phyloP scores from a whole-genome alignment of 192 early-diverging fungal genomes.

The Chytriomyces sp. region DNA sequence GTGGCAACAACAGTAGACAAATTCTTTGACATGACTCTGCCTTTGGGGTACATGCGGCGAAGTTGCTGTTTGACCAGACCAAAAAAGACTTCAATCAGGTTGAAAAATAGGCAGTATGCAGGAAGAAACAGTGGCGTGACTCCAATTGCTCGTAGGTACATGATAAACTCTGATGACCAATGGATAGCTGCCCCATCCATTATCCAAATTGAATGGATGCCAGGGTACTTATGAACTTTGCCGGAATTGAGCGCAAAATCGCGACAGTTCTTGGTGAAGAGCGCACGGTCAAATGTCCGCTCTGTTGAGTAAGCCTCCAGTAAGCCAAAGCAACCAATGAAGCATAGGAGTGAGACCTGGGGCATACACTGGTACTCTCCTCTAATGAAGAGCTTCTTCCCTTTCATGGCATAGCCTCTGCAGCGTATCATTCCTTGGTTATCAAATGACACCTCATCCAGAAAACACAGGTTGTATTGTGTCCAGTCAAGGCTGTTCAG shows the following conservation, averaged over 20 bases:
- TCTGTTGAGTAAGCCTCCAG: too few species aligned
- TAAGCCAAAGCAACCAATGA: too few species aligned
- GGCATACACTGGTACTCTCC: slow-evolving; percentile 5
- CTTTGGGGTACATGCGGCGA: not conserved
- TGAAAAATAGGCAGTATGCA: slow-evolving; percentile 5
- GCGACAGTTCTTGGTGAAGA: slow-evolving; percentile 8
- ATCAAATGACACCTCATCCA: slow-evolving; percentile 42
- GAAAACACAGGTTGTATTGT: slow-evolving; percentile 29
- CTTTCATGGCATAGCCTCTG: slow-evolving; percentile 29
- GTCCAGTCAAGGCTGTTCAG: slow-evolving; percentile 19
- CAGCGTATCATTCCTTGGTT: slow-evolving; percentile 24
- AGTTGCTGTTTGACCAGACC: not conserved
- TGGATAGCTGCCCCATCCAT: not conserved
- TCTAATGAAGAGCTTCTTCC: slow-evolving; percentile 15
- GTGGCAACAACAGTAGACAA: not conserved
- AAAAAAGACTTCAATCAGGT: slow-evolving; percentile 1
- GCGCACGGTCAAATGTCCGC: slow-evolving; percentile 24
- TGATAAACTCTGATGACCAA: not conserved
- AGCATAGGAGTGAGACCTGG: not conserved
- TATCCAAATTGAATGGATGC: slow-evolving; percentile 32
- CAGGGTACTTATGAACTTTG: slow-evolving; percentile 21
- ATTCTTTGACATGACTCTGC: not conserved
- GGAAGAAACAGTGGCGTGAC: not conserved
- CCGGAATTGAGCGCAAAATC: slow-evolving; percentile 16
- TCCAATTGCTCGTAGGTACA: not conserved